Base-by-base conservation (phyloP, 208 protist species). In the Leishmania arabica region DNA sequence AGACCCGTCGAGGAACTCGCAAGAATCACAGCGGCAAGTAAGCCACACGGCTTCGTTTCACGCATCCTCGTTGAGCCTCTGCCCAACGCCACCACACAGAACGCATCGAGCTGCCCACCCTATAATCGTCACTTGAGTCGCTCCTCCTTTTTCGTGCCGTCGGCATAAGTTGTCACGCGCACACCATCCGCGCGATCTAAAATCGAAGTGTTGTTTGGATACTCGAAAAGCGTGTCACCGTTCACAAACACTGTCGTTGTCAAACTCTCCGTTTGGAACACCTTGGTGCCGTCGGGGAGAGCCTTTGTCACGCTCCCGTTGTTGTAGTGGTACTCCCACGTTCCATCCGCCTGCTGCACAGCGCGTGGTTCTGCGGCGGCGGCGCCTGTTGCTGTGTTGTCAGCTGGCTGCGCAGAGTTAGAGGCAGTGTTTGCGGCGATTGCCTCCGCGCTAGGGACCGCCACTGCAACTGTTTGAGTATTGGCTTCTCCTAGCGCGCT, bases 291-390 rank as follows among this genome's bases (percentile, higher is more conserved):
- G 74, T 94, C 87, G 42, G 83, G 85, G 54, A 78, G 75, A 3
- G 92, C 80, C 27, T 90, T 79, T 1, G 92, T 95, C 31, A 92
- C 78, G 70, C 94, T 88, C 37, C 92, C 92, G 85, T 89, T 95
- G 62, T 65, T 64, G 89, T 96, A 97, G 21, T 77, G 70, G 71
- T 95, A 97, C 75, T 95, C 89, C 92, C 92, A 96, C 27, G 89
- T 93, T 6, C 94, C 94, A 82, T 95, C 93, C 7, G 73, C 42
- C 51, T 90, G 87, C 75, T 93, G 90, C n/a, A 85, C 79, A 37
- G 82, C 83, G 17, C 79, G 74, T 8, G 92, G 92, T 42, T 91
- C 92, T 13, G 47, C n/a, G 1, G 31, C 72, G 47, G 53, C 21
- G 40, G 27, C 24, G 27, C 19, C 74, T 53, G 56, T 45, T 17